These are phyloP conservation scores for Neoscytalidium dimidiatum DNA, from an alignment of 2,329 filamentous ascomycete genomes.

Conservation along the genomic window DNA sequence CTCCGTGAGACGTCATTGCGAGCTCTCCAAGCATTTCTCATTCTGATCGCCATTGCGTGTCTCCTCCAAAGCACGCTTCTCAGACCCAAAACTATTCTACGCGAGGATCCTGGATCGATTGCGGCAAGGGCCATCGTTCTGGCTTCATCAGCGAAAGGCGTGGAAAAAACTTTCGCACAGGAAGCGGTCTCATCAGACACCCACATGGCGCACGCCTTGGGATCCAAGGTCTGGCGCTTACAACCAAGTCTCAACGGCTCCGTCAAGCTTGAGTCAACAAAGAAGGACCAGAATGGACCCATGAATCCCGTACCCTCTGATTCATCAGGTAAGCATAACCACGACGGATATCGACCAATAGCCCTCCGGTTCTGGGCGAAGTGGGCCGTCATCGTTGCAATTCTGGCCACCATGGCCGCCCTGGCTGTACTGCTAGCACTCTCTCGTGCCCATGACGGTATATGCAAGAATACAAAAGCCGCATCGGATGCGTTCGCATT, in stretches of 20 bases:
- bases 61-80: conserved; percentile 3
- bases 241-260: neutral
- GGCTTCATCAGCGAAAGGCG: neutral
- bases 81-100: neutral
- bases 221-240: conserved; percentile 6
- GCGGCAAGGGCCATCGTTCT: neutral
- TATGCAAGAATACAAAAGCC: neutral
- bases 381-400: neutral
- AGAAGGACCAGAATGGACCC: neutral
- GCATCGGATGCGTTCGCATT: conserved; percentile 9
- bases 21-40: neutral
- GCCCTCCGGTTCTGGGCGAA: conserved; percentile 4
- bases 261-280: neutral
- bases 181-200: neutral
- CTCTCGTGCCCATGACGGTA: neutral
- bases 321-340: neutral
- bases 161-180: neutral
- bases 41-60: neutral
- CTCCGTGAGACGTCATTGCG: neutral
- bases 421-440: neutral
- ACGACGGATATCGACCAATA: conserved; percentile 1
- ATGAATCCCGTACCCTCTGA: neutral
- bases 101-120: conserved; percentile 10
- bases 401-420: neutral
- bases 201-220: neutral